Evolutionary conservation across 176 grass and related monocot genomes (phyloP).

Genomic region (Panicum miliaceum): DNA sequence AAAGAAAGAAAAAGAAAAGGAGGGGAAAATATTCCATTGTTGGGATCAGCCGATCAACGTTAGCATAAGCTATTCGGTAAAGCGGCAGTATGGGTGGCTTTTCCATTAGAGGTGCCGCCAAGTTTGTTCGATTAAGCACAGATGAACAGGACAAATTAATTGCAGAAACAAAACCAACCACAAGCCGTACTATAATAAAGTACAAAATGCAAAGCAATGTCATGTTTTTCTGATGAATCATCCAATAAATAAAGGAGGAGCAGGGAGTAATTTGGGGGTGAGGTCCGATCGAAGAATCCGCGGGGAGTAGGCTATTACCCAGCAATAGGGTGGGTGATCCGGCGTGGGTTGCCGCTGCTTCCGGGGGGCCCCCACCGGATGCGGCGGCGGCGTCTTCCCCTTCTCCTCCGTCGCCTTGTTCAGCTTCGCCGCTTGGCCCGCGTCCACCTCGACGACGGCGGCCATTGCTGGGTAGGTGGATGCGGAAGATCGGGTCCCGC

Average conservation of each 20-base stretch:
- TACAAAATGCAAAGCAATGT: background rate
- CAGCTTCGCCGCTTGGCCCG: background rate
- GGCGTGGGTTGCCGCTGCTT: conserved; percentile 37
- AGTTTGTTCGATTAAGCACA: background rate
- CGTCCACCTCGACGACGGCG: conserved; percentile 3
- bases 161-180: background rate
- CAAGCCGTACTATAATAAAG: background rate
- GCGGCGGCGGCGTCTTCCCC: background rate
- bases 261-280: background rate
- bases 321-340: conserved; percentile 59
- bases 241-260: background rate
- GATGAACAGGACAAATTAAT: conserved; percentile 3
- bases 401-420: background rate
- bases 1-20: background rate
- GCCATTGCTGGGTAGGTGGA: background rate
- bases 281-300: background rate
- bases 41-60: background rate
- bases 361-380: background rate
- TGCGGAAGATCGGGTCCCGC: background rate
- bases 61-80: background rate
- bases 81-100: background rate
- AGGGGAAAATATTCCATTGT: background rate
- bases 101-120: background rate
- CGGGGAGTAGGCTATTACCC: conserved; percentile 41
- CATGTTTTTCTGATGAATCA: background rate